Base-by-base conservation (phyloP, 1,139 yeast species). In the Debaryomyces udenii region DNA sequence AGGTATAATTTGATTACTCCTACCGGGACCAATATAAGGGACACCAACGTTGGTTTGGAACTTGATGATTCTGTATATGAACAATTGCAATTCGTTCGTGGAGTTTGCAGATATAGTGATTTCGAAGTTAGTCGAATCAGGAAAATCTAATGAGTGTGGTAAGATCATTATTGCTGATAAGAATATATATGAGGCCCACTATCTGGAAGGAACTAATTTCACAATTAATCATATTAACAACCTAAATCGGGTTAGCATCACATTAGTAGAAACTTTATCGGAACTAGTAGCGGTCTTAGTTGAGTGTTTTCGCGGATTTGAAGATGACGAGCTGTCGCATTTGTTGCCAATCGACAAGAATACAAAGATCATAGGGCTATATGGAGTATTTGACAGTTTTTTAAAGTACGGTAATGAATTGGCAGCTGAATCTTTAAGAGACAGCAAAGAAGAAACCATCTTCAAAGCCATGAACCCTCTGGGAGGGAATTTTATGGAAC, bases 1-100 rank as follows among this genome's bases (percentile, higher is more conserved):
- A 9, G 20, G 24, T 32, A 32, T 14, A 14, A 23, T 4, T 10
- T 22, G 27, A 17, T 20, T n/a, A n/a, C n/a, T n/a, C n/a, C n/a
- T n/a, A n/a, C n/a, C n/a, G n/a, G n/a, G n/a, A n/a, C n/a, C n/a
- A n/a, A n/a, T n/a, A n/a, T n/a, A n/a, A n/a, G n/a, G n/a, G n/a
- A n/a, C n/a, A n/a, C n/a, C n/a, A n/a, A n/a, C n/a, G 10, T 90
- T 66, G 39, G 83, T 77, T 5, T 90, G 78, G 54, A 88, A 88
- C 57, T 83, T 89, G 22, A 91, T 70, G 3, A 76, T 75, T 3
- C 76, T 64, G 23, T 34, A 34, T 11, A 20, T 26, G n/a, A 11
- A 16, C 10, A 18, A 35, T 9, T 23, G 32, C 10, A 3, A 15
- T 4, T 32, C 43, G n/a, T 38, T 41, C 17, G 15, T 29, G 11